Evolutionary conservation across 129 eudicot species (phyloP).

Genomic region (Chrysanthemum seticuspe): DNA sequence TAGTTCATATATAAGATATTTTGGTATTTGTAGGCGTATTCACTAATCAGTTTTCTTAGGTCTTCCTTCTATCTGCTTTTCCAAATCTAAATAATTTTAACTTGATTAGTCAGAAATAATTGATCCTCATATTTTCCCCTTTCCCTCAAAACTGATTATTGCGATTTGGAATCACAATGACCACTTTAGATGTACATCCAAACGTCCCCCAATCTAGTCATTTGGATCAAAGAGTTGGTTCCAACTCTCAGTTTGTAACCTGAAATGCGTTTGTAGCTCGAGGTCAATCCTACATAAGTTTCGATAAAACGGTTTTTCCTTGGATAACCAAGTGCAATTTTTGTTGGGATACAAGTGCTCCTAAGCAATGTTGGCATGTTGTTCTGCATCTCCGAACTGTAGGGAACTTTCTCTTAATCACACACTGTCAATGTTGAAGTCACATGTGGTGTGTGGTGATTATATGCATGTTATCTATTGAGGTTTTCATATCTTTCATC

Average conservation of each 20-base stretch:
- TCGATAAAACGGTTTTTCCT: constrained; percentile 3
- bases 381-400: constrained; percentile 1
- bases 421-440: constrained; percentile 1
- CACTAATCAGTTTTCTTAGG: neutral
- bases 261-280: too few species aligned
- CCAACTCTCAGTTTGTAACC: too few species aligned
- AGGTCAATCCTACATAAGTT: neutral
- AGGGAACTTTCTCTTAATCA: neutral
- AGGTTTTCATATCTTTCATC: neutral
- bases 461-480: neutral
- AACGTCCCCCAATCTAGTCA: too few species aligned
- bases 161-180: too few species aligned
- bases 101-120: too few species aligned
- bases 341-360: constrained; percentile 2
- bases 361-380: neutral
- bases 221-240: too few species aligned
- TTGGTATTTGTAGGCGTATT: too few species aligned
- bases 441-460: neutral
- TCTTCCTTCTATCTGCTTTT: neutral
- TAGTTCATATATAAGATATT: neutral
- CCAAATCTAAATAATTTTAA: too few species aligned
- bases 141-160: too few species aligned
- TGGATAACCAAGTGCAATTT: constrained; percentile 1
- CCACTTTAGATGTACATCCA: too few species aligned
- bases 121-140: too few species aligned